Percentiles rank a stretch among this genome's conserved stretches.
phyloP scores from a whole-genome alignment of 768 basidiomycete species.

The Mycena floridula region DNA sequence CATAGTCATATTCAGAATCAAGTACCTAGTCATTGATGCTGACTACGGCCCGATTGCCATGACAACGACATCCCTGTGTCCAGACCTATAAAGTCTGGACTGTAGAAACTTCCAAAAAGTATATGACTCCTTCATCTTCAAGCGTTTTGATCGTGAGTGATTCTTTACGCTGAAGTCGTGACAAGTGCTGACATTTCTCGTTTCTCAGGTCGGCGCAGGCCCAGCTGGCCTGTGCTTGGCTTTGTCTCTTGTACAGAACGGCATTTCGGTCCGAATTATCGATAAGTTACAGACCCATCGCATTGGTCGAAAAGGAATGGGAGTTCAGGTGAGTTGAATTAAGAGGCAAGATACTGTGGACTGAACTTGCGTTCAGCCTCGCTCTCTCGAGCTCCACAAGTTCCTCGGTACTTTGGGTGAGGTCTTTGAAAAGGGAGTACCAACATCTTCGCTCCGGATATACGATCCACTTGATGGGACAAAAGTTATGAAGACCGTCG shows the following conservation, averaged over 20 bases:
- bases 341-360: neutral
- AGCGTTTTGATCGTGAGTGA: neutral
- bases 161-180: neutral
- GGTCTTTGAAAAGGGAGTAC: constrained; percentile 3
- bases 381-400: constrained; percentile 18
- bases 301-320: constrained; percentile 18
- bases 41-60: too few relatives aligned
- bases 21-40: too few relatives aligned
- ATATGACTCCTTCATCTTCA: neutral
- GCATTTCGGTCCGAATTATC: constrained; percentile 26
- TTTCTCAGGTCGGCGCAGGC: constrained; percentile 2
- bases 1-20: too few relatives aligned
- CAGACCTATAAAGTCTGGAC: too few relatives aligned
- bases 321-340: constrained; percentile 16
- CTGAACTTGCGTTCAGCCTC: constrained; percentile 10
- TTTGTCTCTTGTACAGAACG: constrained; percentile 20
- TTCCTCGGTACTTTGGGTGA: constrained; percentile 16
- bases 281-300: constrained; percentile 17
- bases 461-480: constrained; percentile 10
- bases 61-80: too few relatives aligned
- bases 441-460: neutral
- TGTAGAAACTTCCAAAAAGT: too few relatives aligned
- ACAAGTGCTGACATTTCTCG: neutral
- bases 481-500: neutral
- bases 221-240: constrained; percentile 23